These are phyloP conservation scores for Fraxinus quadrangulata DNA, from an alignment of 257 asterid species.

Conservation along the genomic window DNA sequence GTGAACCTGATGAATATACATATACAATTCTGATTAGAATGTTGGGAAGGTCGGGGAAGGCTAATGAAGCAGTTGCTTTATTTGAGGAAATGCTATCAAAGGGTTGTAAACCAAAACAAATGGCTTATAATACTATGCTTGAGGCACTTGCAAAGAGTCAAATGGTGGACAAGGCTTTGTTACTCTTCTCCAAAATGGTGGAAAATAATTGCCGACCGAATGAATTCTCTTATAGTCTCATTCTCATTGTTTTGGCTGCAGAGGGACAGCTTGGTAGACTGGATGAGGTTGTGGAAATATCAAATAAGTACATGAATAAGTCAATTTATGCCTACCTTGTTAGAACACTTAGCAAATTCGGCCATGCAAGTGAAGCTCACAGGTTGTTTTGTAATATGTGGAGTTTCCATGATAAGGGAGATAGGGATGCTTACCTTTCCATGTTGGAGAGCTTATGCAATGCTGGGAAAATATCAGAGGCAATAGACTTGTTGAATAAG, in stretches of 20 bases:
- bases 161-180: slow-evolving; percentile 62
- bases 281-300: slow-evolving; percentile 76
- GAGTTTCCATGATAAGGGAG: slow-evolving; percentile 88
- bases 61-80: slow-evolving; percentile 60
- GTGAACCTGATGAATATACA: slow-evolving; percentile 82
- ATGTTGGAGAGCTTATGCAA: slow-evolving; percentile 86
- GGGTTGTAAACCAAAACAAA: slow-evolving; percentile 69
- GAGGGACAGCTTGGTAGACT: slow-evolving; percentile 80
- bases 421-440: slow-evolving; percentile 75
- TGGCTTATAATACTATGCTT: slow-evolving; percentile 80
- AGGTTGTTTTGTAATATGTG: slow-evolving; percentile 90
- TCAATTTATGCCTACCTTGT: slow-evolving; percentile 80
- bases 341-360: slow-evolving; percentile 71
- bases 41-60: slow-evolving; percentile 70
- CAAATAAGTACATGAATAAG: slow-evolving; percentile 78
- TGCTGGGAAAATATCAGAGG: slow-evolving; percentile 71
- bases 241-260: slow-evolving; percentile 64
- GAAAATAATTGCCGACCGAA: slow-evolving; percentile 84
- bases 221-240: slow-evolving; percentile 77
- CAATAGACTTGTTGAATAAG: slow-evolving; percentile 73
- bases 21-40: slow-evolving; percentile 82
- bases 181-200: slow-evolving; percentile 81
- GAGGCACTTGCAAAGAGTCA: slow-evolving; percentile 71
- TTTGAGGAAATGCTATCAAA: slow-evolving; percentile 80
- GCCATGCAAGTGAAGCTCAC: slow-evolving; percentile 90